Conservation (phyloP, 805 yeast genomes). For the Cyberlindnera saturnus region DNA sequence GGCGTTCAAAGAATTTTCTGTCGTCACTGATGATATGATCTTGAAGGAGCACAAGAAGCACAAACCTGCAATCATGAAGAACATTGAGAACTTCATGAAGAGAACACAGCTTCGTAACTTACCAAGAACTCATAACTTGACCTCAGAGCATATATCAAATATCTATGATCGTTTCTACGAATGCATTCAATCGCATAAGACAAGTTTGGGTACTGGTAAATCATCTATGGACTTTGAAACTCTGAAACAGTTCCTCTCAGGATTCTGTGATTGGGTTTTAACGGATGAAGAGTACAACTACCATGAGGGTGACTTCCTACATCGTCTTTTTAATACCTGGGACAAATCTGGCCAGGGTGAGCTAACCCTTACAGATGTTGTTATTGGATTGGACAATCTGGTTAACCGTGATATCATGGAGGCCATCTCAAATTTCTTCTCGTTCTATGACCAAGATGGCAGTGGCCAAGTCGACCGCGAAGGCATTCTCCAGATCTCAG, state of each 20-base stretch:
- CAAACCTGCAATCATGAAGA: constrained; percentile 72
- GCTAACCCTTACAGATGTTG: constrained; percentile 63
- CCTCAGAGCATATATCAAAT: constrained; percentile 53
- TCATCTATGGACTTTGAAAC: constrained; percentile 71
- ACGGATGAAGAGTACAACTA: constrained; percentile 32
- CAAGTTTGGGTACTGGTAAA: constrained; percentile 44
- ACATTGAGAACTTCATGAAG: constrained; percentile 86
- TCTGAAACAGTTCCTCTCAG: constrained; percentile 69
- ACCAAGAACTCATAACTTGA: constrained; percentile 62
- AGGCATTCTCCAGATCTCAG: constrained; percentile 77
- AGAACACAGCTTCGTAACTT: constrained; percentile 85
- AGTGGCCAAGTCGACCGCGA: constrained; percentile 67
- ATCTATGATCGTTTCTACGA: constrained; percentile 82
- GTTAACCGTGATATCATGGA: constrained; percentile 72
- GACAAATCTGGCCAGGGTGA: constrained; percentile 47
- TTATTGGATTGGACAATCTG: constrained; percentile 64
- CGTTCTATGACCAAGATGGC: constrained; percentile 57
- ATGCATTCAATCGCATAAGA: constrained; percentile 61
- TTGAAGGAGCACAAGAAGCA: constrained; percentile 61
- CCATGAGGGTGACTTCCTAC: constrained; percentile 43
- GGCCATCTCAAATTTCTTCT: constrained; percentile 71
- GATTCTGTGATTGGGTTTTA: constrained; percentile 71
- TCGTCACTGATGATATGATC: constrained; percentile 70
- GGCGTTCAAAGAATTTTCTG: constrained; percentile 85
- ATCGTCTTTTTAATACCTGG: constrained; percentile 68